phyloP scores from a whole-genome alignment of 768 basidiomycete genomes.

The Suillus sp. region DNA sequence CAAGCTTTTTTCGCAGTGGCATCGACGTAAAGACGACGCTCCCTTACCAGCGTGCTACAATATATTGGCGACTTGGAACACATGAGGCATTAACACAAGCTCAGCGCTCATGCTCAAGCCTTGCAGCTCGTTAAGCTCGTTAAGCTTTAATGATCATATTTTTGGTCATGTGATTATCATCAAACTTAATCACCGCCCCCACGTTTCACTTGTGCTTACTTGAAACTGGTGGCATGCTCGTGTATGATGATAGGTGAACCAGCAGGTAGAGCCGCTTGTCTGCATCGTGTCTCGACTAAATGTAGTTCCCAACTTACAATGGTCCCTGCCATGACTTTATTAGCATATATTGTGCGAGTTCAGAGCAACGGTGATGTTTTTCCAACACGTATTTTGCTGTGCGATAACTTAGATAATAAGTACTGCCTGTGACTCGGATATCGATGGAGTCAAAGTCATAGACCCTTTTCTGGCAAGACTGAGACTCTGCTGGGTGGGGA shows the following conservation, averaged over 20 bases:
- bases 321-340: neutral
- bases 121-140: no score
- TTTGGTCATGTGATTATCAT: neutral
- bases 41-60: neutral
- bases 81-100: neutral
- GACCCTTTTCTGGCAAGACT: neutral
- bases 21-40: neutral
- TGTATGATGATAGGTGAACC: neutral
- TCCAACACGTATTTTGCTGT: neutral
- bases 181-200: constrained; percentile 17
- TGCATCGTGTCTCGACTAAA: neutral
- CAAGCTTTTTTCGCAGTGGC: neutral
- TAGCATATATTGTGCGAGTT: neutral
- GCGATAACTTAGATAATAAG: neutral
- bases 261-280: neutral
- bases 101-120: neutral
- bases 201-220: neutral
- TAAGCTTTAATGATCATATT: neutral
- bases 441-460: no score
- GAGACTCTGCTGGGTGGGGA: neutral
- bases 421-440: neutral
- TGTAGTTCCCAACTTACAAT: neutral
- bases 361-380: neutral
- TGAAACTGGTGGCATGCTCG: neutral
- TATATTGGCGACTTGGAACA: neutral